Evolutionary conservation across 225 moss, liverwort and hornwort species (phyloP).

Genomic region (Polytrichum commune): DNA sequence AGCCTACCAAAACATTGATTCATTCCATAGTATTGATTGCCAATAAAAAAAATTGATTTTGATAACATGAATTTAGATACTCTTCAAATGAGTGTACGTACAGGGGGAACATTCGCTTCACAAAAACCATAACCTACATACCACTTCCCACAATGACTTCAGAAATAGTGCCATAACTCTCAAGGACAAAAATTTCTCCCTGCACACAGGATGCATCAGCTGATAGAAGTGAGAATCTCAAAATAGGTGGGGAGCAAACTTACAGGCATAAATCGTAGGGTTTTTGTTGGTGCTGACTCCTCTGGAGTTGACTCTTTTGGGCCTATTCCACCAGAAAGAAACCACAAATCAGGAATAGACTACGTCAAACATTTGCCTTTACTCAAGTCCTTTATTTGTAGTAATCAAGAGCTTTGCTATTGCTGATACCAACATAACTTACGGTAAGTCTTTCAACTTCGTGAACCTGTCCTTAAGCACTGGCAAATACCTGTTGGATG

Average conservation of each 20-base stretch:
- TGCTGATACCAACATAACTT: too few species aligned
- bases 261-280: slow-evolving; percentile 53
- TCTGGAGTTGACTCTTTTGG: slow-evolving; percentile 55
- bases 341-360: not conserved
- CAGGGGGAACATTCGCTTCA: not conserved
- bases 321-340: slow-evolving; percentile 20
- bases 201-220: not conserved
- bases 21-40: not conserved
- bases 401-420: too few species aligned
- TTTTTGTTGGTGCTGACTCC: slow-evolving; percentile 40
- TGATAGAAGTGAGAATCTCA: not conserved
- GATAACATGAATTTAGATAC: too few species aligned
- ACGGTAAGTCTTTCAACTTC: too few species aligned
- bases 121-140: not conserved
- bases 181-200: not conserved
- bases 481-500: too few species aligned
- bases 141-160: not conserved
- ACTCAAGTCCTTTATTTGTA: not conserved
- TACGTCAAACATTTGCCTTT: not conserved
- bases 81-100: too few species aligned
- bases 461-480: too few species aligned
- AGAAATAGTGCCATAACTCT: not conserved
- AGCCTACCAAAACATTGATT: not conserved
- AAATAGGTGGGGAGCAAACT: not conserved
- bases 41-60: too few species aligned